These are phyloP conservation scores for Larix kaempferi DNA, from an alignment of 75 land plant species.

Conservation along the genomic window DNA sequence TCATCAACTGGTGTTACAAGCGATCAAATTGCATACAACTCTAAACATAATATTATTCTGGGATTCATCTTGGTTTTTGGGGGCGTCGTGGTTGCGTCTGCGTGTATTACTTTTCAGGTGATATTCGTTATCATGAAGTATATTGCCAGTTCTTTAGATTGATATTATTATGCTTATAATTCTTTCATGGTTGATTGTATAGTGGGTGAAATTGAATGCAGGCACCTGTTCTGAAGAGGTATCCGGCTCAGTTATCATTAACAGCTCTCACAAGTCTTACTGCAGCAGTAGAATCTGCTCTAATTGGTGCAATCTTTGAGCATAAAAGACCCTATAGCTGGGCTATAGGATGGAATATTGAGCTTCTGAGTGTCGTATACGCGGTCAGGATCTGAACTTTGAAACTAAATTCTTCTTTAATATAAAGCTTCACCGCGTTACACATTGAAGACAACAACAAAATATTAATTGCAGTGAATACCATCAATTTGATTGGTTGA, in stretches of 20 bases:
- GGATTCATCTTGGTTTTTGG: slow-evolving; percentile 27
- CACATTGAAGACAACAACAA: too few species aligned
- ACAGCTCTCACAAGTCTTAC: slow-evolving; percentile 53
- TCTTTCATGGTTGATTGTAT: too few species aligned
- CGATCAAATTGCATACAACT: too few species aligned
- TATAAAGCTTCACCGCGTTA: neutral
- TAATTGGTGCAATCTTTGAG: slow-evolving; percentile 21
- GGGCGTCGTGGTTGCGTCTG: slow-evolving; percentile 30
- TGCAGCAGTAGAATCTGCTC: slow-evolving; percentile 46
- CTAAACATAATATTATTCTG: too few species aligned
- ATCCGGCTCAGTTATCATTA: slow-evolving; percentile 56
- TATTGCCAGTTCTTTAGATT: neutral
- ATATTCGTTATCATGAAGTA: neutral
- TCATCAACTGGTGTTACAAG: too few species aligned
- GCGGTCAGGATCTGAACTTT: slow-evolving; percentile 16
- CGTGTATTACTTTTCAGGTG: slow-evolving; percentile 53
- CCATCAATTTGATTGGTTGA: too few species aligned
- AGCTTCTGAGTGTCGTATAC: slow-evolving; percentile 45
- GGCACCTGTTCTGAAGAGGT: slow-evolving; percentile 37
- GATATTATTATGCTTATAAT: too few species aligned
- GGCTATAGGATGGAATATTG: slow-evolving; percentile 37
- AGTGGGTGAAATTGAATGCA: slow-evolving; percentile 7
- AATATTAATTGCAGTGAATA: too few species aligned
- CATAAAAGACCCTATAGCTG: slow-evolving; percentile 29
- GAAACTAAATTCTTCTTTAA: neutral